These are phyloP conservation scores for Fusarium sp. DNA, from an alignment of 2,329 filamentous ascomycete genomes.

Conservation along the genomic window DNA sequence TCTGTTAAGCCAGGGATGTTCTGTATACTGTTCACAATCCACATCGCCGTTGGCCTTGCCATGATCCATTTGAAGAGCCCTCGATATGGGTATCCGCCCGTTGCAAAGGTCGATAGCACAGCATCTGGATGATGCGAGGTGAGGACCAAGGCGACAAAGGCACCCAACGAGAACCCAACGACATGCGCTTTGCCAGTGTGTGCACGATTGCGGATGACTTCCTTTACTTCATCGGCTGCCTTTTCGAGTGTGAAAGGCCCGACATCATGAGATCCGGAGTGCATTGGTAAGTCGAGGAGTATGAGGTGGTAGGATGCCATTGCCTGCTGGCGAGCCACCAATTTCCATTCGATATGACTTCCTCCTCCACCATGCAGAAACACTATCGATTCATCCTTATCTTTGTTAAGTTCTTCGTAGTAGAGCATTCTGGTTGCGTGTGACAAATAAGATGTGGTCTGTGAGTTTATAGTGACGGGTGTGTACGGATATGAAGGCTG, in stretches of 20 bases:
- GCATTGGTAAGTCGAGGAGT: constrained; percentile 23
- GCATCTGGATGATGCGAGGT: not conserved
- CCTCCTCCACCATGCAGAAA: constrained; percentile 16
- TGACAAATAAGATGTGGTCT: not conserved
- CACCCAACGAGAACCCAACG: constrained; percentile 53
- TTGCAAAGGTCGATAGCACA: constrained; percentile 16
- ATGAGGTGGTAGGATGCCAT: constrained; percentile 15
- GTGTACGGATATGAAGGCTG: rapidly evolving
- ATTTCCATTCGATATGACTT: constrained; percentile 19
- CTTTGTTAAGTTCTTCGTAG: not conserved
- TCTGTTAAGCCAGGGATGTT: constrained; percentile 5
- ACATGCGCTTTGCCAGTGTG: constrained; percentile 52
- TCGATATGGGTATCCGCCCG: constrained; percentile 12
- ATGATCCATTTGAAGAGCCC: constrained; percentile 27
- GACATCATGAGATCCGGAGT: constrained; percentile 18
- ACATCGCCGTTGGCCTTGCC: constrained; percentile 5
- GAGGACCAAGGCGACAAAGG: constrained; percentile 13
- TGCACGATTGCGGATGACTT: constrained; percentile 49
- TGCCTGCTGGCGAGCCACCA: constrained; percentile 1
- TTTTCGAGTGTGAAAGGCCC: not conserved
- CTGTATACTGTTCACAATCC: constrained; percentile 1
- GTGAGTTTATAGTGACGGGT: rapidly evolving
- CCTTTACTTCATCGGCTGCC: constrained; percentile 40
- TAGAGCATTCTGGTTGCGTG: not conserved
- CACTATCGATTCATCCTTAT: constrained; percentile 1